Evolutionary conservation across 208 protist genomes (phyloP).

Genomic region (Crithidia thermophila): DNA sequence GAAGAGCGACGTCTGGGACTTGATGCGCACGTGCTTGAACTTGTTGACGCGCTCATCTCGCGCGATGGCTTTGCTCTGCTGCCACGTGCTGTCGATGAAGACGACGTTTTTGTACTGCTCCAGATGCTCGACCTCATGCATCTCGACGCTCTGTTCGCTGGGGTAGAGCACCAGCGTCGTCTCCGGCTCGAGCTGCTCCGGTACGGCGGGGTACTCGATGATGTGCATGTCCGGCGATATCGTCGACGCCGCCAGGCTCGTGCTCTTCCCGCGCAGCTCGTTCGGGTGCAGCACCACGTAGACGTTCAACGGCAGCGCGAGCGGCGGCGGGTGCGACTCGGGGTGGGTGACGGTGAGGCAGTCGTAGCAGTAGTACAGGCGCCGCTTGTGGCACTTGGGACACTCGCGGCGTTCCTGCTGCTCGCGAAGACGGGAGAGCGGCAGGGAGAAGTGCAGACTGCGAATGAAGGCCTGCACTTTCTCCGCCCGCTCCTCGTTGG

Average conservation of each 20-base stretch:
- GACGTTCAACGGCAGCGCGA: conserved; percentile 80
- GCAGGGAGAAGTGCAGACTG: conserved; percentile 71
- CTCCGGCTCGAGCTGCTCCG: conserved; percentile 56
- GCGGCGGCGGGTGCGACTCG: conserved; percentile 76
- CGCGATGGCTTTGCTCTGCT: conserved; percentile 90
- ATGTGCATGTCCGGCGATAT: conserved; percentile 89
- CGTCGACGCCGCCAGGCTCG: conserved; percentile 90
- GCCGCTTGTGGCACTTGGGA: conserved; percentile 72
- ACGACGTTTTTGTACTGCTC: conserved; percentile 85
- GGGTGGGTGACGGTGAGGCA: conserved; percentile 85
- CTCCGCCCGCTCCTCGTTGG: conserved; percentile 48
- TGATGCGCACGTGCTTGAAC: conserved; percentile 85
- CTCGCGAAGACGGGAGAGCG: conserved; percentile 61
- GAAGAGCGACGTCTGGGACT: conserved; percentile 90
- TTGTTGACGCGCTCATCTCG: conserved; percentile 69
- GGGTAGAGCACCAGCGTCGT: conserved; percentile 89
- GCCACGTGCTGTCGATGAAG: conserved; percentile 96
- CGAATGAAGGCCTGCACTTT: conserved; percentile 75
- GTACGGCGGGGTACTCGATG: conserved; percentile 72
- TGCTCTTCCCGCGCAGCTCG: conserved; percentile 93
- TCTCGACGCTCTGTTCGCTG: conserved; percentile 69
- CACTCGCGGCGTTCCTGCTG: conserved; percentile 67
- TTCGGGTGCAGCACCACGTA: conserved; percentile 89
- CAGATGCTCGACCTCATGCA: conserved; percentile 72
- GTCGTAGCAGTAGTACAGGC: conserved; percentile 91